Evolutionary conservation across 202 grass and related monocot species (phyloP).

Genomic region (Setaria italica): DNA sequence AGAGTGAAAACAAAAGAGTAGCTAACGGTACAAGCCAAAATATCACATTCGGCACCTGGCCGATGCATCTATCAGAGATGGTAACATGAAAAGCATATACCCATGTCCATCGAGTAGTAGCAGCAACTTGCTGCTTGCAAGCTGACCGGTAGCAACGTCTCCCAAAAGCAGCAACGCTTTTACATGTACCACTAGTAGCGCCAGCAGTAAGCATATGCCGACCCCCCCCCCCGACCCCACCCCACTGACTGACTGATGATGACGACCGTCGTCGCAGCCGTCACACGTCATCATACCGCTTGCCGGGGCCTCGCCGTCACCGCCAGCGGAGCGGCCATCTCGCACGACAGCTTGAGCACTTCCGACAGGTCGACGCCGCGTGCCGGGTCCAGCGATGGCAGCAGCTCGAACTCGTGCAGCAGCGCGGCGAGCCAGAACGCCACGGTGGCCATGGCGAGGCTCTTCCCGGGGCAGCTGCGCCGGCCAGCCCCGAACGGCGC

Average conservation of each 20-base stretch:
- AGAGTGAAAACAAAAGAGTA: neutral
- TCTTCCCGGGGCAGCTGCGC: slow-evolving; percentile 83
- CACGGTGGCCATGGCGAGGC: slow-evolving; percentile 85
- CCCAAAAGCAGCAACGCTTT: neutral
- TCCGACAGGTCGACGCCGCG: slow-evolving; percentile 59
- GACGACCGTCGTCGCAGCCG: neutral
- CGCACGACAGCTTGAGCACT: slow-evolving; percentile 85
- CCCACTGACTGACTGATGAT: neutral
- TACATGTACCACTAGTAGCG: slow-evolving; percentile 11
- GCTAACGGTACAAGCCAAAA: slow-evolving; percentile 39
- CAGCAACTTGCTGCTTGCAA: neutral
- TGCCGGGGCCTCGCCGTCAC: slow-evolving; percentile 47
- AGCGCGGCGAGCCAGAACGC: slow-evolving; percentile 78
- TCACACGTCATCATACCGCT: neutral
- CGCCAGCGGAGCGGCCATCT: slow-evolving; percentile 71
- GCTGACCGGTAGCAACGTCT: slow-evolving; percentile 11
- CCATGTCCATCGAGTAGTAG: slow-evolving; percentile 7
- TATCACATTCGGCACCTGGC: slow-evolving; percentile 44
- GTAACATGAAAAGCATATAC: slow-evolving; percentile 22
- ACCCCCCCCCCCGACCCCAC: too few relatives aligned
- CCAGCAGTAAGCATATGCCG: neutral
- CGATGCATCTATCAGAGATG: slow-evolving; percentile 26
- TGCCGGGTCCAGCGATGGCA: neutral
- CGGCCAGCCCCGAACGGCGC: slow-evolving; percentile 84
- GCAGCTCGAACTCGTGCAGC: slow-evolving; percentile 71